phyloP scores from a whole-genome alignment of 495 filamentous ascomycete species.

The Eremomyces bilateralis region DNA sequence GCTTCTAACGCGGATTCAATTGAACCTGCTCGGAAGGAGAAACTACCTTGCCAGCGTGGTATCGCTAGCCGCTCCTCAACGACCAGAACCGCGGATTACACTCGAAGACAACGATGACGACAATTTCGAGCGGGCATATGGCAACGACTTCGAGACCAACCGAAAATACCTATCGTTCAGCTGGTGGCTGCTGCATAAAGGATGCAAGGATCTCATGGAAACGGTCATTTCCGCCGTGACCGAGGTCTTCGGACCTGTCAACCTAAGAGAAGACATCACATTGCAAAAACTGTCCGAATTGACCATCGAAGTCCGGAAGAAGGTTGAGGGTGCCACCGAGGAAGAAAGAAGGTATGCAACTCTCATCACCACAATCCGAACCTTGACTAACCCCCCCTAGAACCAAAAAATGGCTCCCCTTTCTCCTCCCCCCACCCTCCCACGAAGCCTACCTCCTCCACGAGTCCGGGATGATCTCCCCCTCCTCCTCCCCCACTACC shows the following conservation, averaged over 20 bases:
- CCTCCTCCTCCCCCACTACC: constrained; percentile 18
- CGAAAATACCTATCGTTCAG: constrained; percentile 83
- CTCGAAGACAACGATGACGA: constrained; percentile 82
- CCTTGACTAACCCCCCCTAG: constrained; percentile 11
- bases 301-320: constrained; percentile 53
- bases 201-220: constrained; percentile 61
- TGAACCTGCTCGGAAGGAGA: constrained; percentile 85
- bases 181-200: constrained; percentile 92
- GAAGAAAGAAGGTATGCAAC: constrained; percentile 35
- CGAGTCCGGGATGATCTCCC: constrained; percentile 54
- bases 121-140: constrained; percentile 53
- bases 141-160: constrained; percentile 86
- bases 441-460: constrained; percentile 63
- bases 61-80: constrained; percentile 47
- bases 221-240: constrained; percentile 61
- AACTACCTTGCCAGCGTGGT: constrained; percentile 92
- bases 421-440: constrained; percentile 55
- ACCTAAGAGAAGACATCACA: constrained; percentile 70
- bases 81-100: constrained; percentile 43
- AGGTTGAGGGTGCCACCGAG: constrained; percentile 58
- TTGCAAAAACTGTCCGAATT: constrained; percentile 57
- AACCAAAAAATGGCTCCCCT: constrained; percentile 51
- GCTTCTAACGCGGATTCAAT: constrained; percentile 83
- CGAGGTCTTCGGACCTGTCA: constrained; percentile 65
- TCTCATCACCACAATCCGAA: not conserved